These are phyloP conservation scores for Toxoplasma gondii DNA, from an alignment of 169 alveolate species.

Conservation along the genomic window DNA sequence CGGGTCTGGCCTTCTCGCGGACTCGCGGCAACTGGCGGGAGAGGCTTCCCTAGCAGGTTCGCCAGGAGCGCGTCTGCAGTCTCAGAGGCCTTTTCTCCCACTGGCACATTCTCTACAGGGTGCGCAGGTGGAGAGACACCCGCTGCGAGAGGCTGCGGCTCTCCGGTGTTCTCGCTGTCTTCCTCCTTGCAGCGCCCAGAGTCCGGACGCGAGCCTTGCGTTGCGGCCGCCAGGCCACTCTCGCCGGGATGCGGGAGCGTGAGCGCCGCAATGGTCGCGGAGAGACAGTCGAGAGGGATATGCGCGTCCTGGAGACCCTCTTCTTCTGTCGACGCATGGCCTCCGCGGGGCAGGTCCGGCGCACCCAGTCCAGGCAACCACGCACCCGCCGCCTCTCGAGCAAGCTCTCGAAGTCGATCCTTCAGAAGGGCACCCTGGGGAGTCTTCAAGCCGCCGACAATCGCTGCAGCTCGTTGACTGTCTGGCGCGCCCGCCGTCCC, in stretches of 20 bases:
- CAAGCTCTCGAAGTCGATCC: not conserved
- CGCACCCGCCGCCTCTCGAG: not conserved
- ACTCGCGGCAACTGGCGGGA: not conserved
- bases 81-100: too few relatives aligned
- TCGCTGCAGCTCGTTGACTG: not conserved
- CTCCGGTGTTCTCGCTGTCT: not conserved
- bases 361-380: not conserved
- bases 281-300: not conserved
- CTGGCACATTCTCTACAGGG: too few relatives aligned
- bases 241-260: not conserved
- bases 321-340: not conserved
- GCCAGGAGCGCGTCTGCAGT: too few relatives aligned
- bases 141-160: too few relatives aligned
- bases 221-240: not conserved
- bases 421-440: not conserved
- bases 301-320: not conserved
- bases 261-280: constrained; percentile 3
- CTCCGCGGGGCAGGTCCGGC: not conserved
- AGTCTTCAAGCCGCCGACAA: not conserved
- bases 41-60: not conserved
- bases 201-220: not conserved
- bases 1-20: not conserved
- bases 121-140: too few relatives aligned
- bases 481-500: not conserved
- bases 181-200: not conserved